phyloP scores from a whole-genome alignment of 805 yeast genomes.

The Maudiozyma saulgeensis region DNA sequence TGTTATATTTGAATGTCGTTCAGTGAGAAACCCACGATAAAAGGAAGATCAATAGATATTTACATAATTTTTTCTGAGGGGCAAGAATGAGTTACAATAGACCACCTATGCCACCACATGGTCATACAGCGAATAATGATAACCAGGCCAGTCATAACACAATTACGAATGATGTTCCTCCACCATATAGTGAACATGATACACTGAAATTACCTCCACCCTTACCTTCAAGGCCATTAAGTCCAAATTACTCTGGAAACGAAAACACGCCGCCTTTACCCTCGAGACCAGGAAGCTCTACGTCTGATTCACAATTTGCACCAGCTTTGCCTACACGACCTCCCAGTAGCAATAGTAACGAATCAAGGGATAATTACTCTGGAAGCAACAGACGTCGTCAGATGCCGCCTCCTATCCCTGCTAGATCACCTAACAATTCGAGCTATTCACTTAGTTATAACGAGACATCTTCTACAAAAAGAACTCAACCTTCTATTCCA shows the following conservation, averaged over 20 bases:
- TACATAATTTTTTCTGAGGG: not conserved
- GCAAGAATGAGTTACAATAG: not conserved
- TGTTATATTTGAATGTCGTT: no score
- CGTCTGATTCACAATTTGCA: not conserved
- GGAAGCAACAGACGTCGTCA: not conserved
- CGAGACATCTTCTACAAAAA: not conserved
- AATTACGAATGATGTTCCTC: constrained; percentile 4
- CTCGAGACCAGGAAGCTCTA: not conserved
- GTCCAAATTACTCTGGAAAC: not conserved
- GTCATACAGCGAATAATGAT: not conserved
- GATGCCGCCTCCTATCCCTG: not conserved
- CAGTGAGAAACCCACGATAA: no score
- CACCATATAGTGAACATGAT: constrained; percentile 10
- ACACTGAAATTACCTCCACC: not conserved
- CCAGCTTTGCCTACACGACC: not conserved
- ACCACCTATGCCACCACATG: not conserved
- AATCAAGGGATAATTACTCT: not conserved
- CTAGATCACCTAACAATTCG: constrained; percentile 7
- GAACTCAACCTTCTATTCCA: constrained; percentile 2
- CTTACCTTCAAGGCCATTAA: not conserved
- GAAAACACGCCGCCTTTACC: not conserved
- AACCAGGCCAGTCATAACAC: not conserved
- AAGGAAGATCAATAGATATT: not conserved
- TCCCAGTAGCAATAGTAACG: not conserved
- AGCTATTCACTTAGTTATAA: not conserved